Percentiles rank a stretch among this genome's conserved stretches.
phyloP scores from a whole-genome alignment of 345 rosid species.

The Lepidium aucheri region DNA sequence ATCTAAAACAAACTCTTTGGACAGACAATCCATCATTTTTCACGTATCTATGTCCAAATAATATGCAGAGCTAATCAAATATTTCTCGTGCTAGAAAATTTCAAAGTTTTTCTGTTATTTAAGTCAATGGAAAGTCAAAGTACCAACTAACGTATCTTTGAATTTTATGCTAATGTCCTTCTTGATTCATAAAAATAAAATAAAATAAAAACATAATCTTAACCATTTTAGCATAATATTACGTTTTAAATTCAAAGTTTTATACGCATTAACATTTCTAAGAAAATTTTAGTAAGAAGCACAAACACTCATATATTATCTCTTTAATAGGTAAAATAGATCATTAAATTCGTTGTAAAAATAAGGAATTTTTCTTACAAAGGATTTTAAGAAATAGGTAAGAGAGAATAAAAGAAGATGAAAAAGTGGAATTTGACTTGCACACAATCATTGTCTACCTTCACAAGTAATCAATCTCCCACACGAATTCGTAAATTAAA shows the following conservation, averaged over 20 bases:
- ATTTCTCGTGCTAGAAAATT: too few relatives aligned
- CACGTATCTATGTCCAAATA: too few relatives aligned
- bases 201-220: neutral
- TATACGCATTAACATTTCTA: neutral
- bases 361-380: neutral
- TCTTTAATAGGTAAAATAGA: neutral
- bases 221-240: neutral
- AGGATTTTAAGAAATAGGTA: neutral
- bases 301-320: neutral
- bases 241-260: neutral
- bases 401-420: slow-evolving; percentile 12
- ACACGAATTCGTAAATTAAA: slow-evolving; percentile 15
- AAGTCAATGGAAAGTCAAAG: neutral
- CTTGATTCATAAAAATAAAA: neutral
- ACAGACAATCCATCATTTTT: too few relatives aligned
- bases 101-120: neutral
- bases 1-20: too few relatives aligned
- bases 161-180: neutral
- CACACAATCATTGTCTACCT: slow-evolving; percentile 9
- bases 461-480: slow-evolving; percentile 20
- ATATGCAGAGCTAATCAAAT: too few relatives aligned
- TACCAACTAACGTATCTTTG: neutral
- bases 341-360: neutral
- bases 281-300: neutral
- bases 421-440: slow-evolving; percentile 2